Evolutionary conservation across 306 rosid genomes (phyloP), one percentile per base, ranked within the genome.

Genomic region (Sicyos baderoa): DNA sequence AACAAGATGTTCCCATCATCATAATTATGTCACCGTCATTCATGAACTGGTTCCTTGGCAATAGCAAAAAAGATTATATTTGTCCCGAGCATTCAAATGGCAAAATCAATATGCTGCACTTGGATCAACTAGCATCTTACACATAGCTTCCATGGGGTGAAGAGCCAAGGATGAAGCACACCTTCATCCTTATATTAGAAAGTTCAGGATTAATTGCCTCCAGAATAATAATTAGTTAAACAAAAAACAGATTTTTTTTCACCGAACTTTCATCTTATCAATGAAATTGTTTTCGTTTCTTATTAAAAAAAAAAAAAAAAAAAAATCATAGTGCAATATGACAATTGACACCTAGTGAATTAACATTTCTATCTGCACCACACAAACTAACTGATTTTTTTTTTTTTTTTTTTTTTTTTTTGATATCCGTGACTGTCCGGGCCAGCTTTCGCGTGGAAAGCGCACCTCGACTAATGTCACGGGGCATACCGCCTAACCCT

Each of bases 111-210:
- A 48, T 48, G 53, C 51, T 14, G 54, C 18, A 5, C 18, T 49
- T 49, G 15, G 18, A 49, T 49, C 15, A 18, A 49, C 23, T 18
- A 52, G 4, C 22, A 52, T 52, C 56, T 52, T 52, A 52, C 4
- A 8, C 9, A 25, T 22, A 35, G 63, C 16, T 23, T 57, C 42
- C 25, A 17, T 57, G 42, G 40, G 25, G 11, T 25, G 42, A 40
- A 57, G 40, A 25, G 45, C 47, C 66, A 59, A 59, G 66, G 37
- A 59, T 59, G 47, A 59, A 59, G 37, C 21, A 29, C 47, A 27
- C 21, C 32, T 21, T 65, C 37, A 21, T 16, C 19, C 37, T 65
- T 14, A 21, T 44, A 21, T 63, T 61, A 1, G 44, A 63, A 63
- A 42, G 51, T 63, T 11, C 4, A 17, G 27, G 42, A 25, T 37